Conservation (phyloP, 306 rosid genomes). For the Casuarina cunninghamiana region DNA sequence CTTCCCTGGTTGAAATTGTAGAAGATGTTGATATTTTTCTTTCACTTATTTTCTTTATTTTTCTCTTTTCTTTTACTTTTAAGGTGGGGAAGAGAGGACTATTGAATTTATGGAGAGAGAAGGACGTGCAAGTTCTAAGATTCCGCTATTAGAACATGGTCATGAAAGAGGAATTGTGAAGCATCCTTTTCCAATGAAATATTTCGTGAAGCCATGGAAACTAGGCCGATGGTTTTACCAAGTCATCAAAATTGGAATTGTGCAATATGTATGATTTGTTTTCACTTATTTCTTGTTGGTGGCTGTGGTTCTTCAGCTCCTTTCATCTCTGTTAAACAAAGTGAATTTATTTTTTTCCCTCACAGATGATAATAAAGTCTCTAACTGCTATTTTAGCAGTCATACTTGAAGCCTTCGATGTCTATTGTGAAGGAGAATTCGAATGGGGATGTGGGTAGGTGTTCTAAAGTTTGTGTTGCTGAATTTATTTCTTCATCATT, state of each 20-base stretch:
- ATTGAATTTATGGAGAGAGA: slow-evolving; percentile 88
- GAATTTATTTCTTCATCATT: slow-evolving; percentile 18
- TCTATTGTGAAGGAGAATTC: slow-evolving; percentile 96
- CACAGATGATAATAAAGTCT: slow-evolving; percentile 93
- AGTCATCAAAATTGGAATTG: slow-evolving; percentile 89
- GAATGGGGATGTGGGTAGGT: slow-evolving; percentile 88
- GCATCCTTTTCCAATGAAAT: slow-evolving; percentile 91
- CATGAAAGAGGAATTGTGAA: slow-evolving; percentile 57
- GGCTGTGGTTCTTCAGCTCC: slow-evolving; percentile 18
- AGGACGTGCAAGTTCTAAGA: slow-evolving; percentile 62
- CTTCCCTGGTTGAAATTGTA: neutral
- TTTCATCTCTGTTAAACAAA: slow-evolving; percentile 24
- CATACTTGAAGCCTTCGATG: slow-evolving; percentile 83
- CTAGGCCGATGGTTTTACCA: slow-evolving; percentile 86
- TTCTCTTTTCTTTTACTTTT: slow-evolving; percentile 11
- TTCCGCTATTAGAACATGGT: slow-evolving; percentile 67
- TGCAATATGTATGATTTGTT: slow-evolving; percentile 88
- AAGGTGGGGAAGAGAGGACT: slow-evolving; percentile 94
- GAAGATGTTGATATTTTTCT: neutral
- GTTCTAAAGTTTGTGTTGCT: slow-evolving; percentile 1
- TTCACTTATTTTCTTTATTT: neutral
- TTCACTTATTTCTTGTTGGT: slow-evolving; percentile 15
- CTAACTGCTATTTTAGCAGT: slow-evolving; percentile 78
- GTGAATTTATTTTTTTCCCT: slow-evolving; percentile 25
- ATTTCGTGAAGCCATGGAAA: slow-evolving; percentile 82